Base-by-base conservation (phyloP, 331 rosid species). In the Malus hybrid region DNA sequence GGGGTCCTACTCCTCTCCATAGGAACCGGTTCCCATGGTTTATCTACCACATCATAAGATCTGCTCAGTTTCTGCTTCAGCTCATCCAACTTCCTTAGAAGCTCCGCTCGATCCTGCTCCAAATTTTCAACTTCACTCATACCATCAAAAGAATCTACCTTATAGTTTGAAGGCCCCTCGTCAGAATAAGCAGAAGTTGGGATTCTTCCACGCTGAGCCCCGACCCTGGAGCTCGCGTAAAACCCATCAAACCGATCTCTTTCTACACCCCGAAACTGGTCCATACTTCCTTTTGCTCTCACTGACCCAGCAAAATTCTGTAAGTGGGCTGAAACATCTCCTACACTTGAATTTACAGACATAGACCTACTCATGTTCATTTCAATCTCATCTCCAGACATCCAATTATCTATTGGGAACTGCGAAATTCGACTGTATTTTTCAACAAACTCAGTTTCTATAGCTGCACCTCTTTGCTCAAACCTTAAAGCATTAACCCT, bases 51-150 rank as follows among this genome's bases (percentile, higher is more conserved):
- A 64, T 70, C 72, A 66, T 76, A 53, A 53, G 87, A 83, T 60
- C 70, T 66, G 39, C 79, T 76, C 72, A 83, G 72, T 81, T 81
- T 80, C n/a, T 65, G 82, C 77, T 86, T 81, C 82, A 83, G 67
- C 75, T 81, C 84, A 64, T 83, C 89, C 74, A 86, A 73, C 78
- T 75, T 83, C 77, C 82, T 76, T 36, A 83, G 83, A 58, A 83
- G 82, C 56, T 81, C 87, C 24, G 77, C 73, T 44, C 75, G 78
- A 75, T 69, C 80, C 4, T 70, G 84, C 28, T 79, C 80, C 24
- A 80, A 58, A 60, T 75, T 55, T 36, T 69, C 81, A 39, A 78
- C 70, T 34, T 63, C 79, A 70, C 29, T 14, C 30, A 63, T 56
- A 77, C 57, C 79, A 67, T 72, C 61, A 55, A 42, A 78, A 6